Evolutionary conservation across 2,329 filamentous ascomycete genomes (phyloP).

Genomic region (Furcasterigmium sp.): DNA sequence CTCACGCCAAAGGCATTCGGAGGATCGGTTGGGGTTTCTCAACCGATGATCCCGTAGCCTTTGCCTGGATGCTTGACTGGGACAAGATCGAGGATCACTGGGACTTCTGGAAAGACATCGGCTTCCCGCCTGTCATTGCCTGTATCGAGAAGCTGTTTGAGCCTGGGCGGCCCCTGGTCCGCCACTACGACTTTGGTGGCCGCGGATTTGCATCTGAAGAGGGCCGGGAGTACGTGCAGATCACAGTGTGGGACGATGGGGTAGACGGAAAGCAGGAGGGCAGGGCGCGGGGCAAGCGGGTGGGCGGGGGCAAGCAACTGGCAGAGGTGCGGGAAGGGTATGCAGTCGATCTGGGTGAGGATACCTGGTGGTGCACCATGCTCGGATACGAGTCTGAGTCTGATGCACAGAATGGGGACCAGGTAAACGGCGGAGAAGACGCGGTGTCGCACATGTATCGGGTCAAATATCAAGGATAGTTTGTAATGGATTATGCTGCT

Average conservation of each 20-base stretch:
- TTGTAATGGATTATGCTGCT: not conserved
- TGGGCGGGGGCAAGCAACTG: too few relatives aligned
- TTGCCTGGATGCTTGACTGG: not conserved
- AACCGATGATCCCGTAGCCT: not conserved
- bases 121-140: not conserved
- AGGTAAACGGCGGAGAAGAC: not conserved
- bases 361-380: not conserved
- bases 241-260: constrained; percentile 1
- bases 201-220: not conserved
- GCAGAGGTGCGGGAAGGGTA: not conserved
- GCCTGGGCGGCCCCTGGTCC: not conserved
- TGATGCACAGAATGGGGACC: not conserved
- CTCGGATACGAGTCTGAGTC: not conserved
- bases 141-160: not conserved
- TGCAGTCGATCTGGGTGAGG: not conserved
- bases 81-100: not conserved
- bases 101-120: not conserved
- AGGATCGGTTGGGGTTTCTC: not conserved
- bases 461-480: not conserved
- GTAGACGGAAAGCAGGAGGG: not conserved
- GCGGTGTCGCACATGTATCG: not conserved
- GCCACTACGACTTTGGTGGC: not conserved
- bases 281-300: not conserved
- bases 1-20: not conserved
- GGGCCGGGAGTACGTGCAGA: not conserved